Evolutionary conservation across 371 early-diverging fungal genomes (phyloP).

Genomic region (Capniomyces stellatus): DNA sequence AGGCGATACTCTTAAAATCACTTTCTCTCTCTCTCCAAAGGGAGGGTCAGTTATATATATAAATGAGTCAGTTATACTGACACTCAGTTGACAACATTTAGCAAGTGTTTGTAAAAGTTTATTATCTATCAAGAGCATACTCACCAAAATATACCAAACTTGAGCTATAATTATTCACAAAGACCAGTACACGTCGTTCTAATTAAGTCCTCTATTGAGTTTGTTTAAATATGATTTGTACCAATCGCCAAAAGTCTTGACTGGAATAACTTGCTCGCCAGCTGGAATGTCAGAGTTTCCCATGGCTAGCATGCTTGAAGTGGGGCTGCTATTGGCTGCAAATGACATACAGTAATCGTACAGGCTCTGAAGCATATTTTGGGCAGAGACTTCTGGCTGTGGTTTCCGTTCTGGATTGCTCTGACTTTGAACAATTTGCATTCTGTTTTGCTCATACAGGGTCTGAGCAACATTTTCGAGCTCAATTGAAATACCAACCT

Average conservation of each 20-base stretch:
- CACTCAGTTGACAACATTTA: too few species aligned
- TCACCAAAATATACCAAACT: too few species aligned
- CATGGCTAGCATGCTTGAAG: constrained; percentile 20
- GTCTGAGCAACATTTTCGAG: constrained; percentile 39
- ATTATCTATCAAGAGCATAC: too few species aligned
- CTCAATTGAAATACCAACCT: constrained; percentile 79
- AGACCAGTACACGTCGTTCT: too few species aligned
- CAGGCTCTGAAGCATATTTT: constrained; percentile 42
- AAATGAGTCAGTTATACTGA: too few species aligned
- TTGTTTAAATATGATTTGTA: constrained; percentile 44
- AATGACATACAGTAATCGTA: constrained; percentile 68
- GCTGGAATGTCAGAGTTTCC: neutral
- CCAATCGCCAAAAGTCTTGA: constrained; percentile 79
- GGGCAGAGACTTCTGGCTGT: constrained; percentile 5
- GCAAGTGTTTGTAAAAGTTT: too few species aligned
- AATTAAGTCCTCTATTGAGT: constrained; percentile 10
- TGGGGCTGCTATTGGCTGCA: constrained; percentile 12
- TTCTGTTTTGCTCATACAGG: constrained; percentile 27
- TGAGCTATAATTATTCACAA: too few species aligned
- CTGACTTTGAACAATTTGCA: constrained; percentile 7
- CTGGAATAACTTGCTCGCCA: constrained; percentile 27
- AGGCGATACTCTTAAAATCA: too few species aligned
- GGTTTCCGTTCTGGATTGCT: neutral
- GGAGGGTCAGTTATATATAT: too few species aligned
- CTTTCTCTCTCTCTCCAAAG: too few species aligned